Percentiles rank a stretch among this genome's conserved stretches.
Evolutionary conservation across 768 basidiomycete species (phyloP).

Genomic region (Goffeauzyma gilvescens): DNA sequence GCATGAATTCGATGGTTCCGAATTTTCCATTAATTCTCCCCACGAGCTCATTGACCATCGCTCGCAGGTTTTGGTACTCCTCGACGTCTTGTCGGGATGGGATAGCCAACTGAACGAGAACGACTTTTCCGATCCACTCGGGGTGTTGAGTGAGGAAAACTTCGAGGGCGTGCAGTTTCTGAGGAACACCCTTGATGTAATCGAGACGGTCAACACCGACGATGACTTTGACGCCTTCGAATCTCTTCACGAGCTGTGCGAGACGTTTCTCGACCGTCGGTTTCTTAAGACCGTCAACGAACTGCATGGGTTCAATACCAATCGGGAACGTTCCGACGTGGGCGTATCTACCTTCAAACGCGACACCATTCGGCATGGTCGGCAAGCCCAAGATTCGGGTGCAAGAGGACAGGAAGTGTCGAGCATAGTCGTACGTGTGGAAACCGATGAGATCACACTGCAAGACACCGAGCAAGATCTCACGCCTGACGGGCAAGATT

Average conservation of each 20-base stretch:
- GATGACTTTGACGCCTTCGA: conserved; percentile 86
- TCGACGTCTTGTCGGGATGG: conserved; percentile 96
- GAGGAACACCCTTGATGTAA: conserved; percentile 99
- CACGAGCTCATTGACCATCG: conserved; percentile 91
- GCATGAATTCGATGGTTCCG: conserved; percentile 98
- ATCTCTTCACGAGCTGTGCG: conserved; percentile 63
- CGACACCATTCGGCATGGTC: conserved; percentile 95
- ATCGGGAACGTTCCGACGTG: conserved; percentile 99
- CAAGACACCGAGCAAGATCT: conserved; percentile 87
- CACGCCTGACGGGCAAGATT: conserved; percentile 86
- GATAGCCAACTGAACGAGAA: conserved; percentile 88
- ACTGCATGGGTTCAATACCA: conserved; percentile 86
- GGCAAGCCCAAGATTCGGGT: conserved; percentile 85
- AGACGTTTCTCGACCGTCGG: conserved; percentile 65
- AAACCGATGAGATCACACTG: conserved; percentile 96
- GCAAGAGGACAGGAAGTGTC: conserved; percentile 95
- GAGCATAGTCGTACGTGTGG: conserved; percentile 99
- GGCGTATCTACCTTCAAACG: conserved; percentile 82
- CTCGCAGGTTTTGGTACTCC: conserved; percentile 92
- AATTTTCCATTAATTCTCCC: conserved; percentile 97
- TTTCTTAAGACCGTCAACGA: conserved; percentile 66
- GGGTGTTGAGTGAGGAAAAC: conserved; percentile 93
- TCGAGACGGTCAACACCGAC: conserved; percentile 96
- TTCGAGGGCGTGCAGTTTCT: conserved; percentile 90
- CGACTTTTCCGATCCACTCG: conserved; percentile 98